A percentile compares a stretch with the other conserved stretches of the same genome.
Evolutionary conservation across 2,329 filamentous ascomycete species (phyloP).

Genomic region (Byssothecium circinans): DNA sequence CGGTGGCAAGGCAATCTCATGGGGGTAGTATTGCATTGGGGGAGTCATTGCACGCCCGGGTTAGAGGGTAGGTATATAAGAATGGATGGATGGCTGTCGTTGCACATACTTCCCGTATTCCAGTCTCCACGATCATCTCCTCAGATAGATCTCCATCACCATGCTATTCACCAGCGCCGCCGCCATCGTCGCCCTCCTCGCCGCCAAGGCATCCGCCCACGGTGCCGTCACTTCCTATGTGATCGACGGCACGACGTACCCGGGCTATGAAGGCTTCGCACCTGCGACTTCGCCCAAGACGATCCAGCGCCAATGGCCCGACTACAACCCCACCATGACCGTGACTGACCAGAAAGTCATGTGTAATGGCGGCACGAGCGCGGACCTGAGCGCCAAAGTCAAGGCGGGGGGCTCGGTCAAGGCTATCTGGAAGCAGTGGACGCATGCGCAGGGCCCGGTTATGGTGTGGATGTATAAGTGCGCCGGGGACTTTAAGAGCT

Average conservation of each 20-base stretch:
- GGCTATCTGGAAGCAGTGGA: conserved; percentile 61
- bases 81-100: conserved; percentile 4
- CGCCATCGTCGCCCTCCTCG: conserved; percentile 34
- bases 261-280: conserved; percentile 55
- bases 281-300: conserved; percentile 52
- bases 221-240: conserved; percentile 42
- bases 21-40: conserved; percentile 7
- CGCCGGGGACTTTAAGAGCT: conserved; percentile 50
- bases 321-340: conserved; percentile 59
- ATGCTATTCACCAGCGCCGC: conserved; percentile 45
- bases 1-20: conserved; percentile 18
- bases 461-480: conserved; percentile 60
- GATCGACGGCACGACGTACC: conserved; percentile 37
- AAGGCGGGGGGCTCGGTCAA: conserved; percentile 55
- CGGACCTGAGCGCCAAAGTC: conserved; percentile 50
- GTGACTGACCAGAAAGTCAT: conserved; percentile 55
- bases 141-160: conserved; percentile 8
- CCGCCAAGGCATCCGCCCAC: conserved; percentile 36
- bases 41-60: background rate
- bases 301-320: conserved; percentile 61
- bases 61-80: conserved; percentile 20
- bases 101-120: background rate
- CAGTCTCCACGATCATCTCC: conserved; percentile 1
- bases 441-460: conserved; percentile 60
- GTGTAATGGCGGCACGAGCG: conserved; percentile 55